phyloP scores from a whole-genome alignment of 129 eudicot species.

The Gnaphalium uliginosum region DNA sequence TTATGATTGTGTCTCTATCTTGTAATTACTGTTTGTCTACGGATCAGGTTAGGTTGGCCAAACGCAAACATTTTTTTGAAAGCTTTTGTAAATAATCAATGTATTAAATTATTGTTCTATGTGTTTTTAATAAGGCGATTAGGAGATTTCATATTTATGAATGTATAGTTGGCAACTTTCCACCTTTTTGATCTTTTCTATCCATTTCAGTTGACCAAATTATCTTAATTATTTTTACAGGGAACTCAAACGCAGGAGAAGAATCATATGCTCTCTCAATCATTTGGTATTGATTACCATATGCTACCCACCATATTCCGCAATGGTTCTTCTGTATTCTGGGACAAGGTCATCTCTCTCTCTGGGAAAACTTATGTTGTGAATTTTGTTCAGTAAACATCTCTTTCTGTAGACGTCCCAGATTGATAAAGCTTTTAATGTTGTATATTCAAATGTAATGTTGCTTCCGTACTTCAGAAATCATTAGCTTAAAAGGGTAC shows the following conservation, averaged over 20 bases:
- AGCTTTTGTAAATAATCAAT: no score
- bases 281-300: slow-evolving; percentile 58
- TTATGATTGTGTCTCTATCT: not conserved
- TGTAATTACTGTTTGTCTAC: not conserved
- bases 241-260: slow-evolving; percentile 87
- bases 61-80: no score
- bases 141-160: no score
- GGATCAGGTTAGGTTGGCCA: no score
- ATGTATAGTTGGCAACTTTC: no score
- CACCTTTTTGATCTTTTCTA: not conserved
- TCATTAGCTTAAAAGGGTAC: no score
- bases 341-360: slow-evolving; percentile 53
- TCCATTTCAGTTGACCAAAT: not conserved
- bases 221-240: slow-evolving; percentile 39
- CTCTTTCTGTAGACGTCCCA: not conserved
- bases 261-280: slow-evolving; percentile 53
- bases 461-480: no score
- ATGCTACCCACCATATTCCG: slow-evolving; percentile 66
- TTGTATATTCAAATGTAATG: not conserved
- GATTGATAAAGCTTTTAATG: not conserved
- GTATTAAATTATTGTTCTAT: no score
- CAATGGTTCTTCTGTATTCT: slow-evolving; percentile 77
- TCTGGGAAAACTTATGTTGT: not conserved
- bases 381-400: not conserved
- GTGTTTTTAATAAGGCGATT: not conserved